Percentiles rank a stretch among this genome's conserved stretches.
These are phyloP conservation scores for Kwoniella newhampshirensis DNA, from an alignment of 768 basidiomycete genomes.

Conservation along the genomic window DNA sequence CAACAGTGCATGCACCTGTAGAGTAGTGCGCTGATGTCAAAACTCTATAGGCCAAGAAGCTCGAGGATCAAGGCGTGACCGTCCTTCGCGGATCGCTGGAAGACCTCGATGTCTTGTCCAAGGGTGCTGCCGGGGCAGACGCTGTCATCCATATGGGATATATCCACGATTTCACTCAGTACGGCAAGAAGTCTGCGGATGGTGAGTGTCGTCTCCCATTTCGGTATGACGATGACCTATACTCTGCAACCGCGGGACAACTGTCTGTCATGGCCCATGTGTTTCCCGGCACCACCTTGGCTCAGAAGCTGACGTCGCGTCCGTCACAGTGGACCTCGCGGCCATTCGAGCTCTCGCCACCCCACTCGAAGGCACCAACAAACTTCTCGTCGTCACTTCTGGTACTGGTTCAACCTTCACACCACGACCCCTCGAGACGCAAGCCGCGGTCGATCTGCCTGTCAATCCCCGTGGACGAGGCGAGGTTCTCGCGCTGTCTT, in stretches of 20 bases:
- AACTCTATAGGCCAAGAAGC: slow-evolving; percentile 12
- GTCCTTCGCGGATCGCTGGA: slow-evolving; percentile 25
- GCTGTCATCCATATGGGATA: slow-evolving; percentile 41
- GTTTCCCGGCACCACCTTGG: no score
- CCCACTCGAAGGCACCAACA: slow-evolving; percentile 28
- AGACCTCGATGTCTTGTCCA: slow-evolving; percentile 31
- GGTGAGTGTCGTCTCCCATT: no score
- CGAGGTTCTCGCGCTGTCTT: slow-evolving; percentile 12
- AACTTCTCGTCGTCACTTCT: slow-evolving; percentile 30
- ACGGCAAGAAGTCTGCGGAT: slow-evolving; percentile 8
- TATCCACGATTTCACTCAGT: slow-evolving; percentile 32
- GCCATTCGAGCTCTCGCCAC: slow-evolving; percentile 31
- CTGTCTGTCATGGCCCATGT: no score
- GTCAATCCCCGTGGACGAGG: slow-evolving; percentile 3
- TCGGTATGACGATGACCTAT: no score
- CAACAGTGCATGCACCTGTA: not conserved
- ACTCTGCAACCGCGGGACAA: no score
- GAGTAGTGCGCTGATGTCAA: not conserved
- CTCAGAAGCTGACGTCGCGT: slow-evolving; percentile 3
- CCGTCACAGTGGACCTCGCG: slow-evolving; percentile 21
- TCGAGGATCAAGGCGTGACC: slow-evolving; percentile 24
- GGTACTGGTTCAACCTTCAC: slow-evolving; percentile 5
- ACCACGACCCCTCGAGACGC: slow-evolving; percentile 1
- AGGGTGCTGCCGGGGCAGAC: slow-evolving; percentile 26
- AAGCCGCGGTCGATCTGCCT: not conserved